Percentiles rank a stretch among this genome's conserved stretches.
phyloP scores from a whole-genome alignment of 192 early-diverging fungal species.

The Phycomyces nitens region DNA sequence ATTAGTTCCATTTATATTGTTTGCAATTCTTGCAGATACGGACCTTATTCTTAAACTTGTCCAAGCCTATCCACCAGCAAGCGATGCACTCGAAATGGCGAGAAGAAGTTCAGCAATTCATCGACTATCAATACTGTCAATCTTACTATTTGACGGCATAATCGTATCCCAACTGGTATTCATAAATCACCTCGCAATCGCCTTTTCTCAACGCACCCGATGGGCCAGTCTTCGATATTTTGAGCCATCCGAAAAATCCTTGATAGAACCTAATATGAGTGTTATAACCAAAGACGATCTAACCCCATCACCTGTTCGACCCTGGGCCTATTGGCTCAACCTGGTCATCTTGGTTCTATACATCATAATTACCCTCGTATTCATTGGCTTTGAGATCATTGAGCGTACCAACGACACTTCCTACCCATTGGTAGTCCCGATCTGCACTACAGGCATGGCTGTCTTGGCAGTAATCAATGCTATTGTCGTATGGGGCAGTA shows the following conservation, averaged over 20 bases:
- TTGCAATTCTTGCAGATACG: neutral
- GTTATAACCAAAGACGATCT: neutral
- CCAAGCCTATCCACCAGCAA: neutral
- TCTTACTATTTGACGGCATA: neutral
- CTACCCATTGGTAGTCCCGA: neutral
- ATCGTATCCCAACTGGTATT: neutral
- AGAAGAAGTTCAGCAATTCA: neutral
- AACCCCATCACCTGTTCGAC: neutral
- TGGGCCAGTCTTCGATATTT: conserved; percentile 4
- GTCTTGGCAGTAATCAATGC: neutral
- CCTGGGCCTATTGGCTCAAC: neutral
- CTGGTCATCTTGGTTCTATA: neutral
- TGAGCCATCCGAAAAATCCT: neutral
- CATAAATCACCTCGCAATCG: conserved; percentile 1
- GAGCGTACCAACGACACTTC: no score
- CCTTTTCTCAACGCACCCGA: neutral
- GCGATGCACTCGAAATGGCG: neutral
- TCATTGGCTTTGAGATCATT: neutral
- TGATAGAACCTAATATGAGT: neutral
- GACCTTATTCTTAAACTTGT: neutral
- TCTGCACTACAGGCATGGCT: neutral
- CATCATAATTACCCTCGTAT: neutral
- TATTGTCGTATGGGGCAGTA: neutral
- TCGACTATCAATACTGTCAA: neutral
- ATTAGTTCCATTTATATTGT: neutral